Evolutionary conservation across 2,329 filamentous ascomycete species (phyloP).

Genomic region (Cordyceps cicadae): DNA sequence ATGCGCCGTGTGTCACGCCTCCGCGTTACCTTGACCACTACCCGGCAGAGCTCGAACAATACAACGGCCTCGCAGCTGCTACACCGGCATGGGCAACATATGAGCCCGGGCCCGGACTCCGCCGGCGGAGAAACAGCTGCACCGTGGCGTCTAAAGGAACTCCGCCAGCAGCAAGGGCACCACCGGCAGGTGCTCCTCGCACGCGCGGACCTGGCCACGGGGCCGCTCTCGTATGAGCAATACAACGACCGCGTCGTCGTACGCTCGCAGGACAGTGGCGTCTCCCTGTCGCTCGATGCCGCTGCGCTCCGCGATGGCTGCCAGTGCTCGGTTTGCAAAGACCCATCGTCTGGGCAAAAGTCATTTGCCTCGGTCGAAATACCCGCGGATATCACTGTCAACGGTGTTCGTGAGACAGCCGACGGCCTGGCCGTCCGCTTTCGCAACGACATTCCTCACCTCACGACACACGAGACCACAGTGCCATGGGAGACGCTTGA

Average conservation of each 20-base stretch:
- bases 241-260: neutral
- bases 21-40: too few species aligned
- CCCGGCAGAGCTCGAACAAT: neutral
- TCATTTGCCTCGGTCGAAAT: constrained; percentile 38
- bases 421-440: constrained; percentile 52
- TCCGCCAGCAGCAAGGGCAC: constrained; percentile 3
- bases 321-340: constrained; percentile 43
- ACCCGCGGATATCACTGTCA: constrained; percentile 25
- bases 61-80: neutral
- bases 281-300: constrained; percentile 16
- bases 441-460: constrained; percentile 35
- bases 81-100: neutral
- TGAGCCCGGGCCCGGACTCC: neutral
- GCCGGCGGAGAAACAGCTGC: neutral
- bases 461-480: constrained; percentile 24
- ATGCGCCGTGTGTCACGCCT: constrained; percentile 3
- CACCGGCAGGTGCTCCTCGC: neutral
- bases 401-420: constrained; percentile 21
- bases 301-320: constrained; percentile 45
- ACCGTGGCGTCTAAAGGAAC: constrained; percentile 3
- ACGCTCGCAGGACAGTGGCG: neutral
- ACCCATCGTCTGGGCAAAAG: constrained; percentile 52
- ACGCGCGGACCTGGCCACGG: neutral
- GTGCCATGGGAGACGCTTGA: constrained; percentile 31
- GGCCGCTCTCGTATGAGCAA: neutral